These are phyloP conservation scores for Fusarium sp. DNA, from an alignment of 2,329 filamentous ascomycete species.

Conservation along the genomic window DNA sequence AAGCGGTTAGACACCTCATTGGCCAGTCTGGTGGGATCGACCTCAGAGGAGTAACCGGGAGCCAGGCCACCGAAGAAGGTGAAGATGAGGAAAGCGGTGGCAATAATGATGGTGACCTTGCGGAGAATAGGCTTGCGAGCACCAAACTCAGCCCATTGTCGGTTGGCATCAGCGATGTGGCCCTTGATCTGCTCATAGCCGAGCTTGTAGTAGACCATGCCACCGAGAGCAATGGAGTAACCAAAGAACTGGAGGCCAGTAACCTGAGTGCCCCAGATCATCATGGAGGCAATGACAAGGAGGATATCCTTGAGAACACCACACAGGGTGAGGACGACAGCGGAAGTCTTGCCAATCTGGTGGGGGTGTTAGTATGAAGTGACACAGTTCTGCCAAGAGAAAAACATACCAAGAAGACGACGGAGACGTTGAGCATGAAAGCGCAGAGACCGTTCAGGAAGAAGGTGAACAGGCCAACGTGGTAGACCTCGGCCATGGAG, in stretches of 20 bases:
- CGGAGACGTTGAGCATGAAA: constrained; percentile 85
- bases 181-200: constrained; percentile 86
- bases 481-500: constrained; percentile 76
- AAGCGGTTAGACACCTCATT: constrained; percentile 64
- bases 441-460: constrained; percentile 82
- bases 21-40: constrained; percentile 64
- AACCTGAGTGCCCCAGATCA: constrained; percentile 83
- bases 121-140: constrained; percentile 80
- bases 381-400: no score
- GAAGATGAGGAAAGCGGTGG: constrained; percentile 74
- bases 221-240: constrained; percentile 82
- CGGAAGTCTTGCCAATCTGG: constrained; percentile 89
- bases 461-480: constrained; percentile 79
- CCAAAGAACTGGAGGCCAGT: constrained; percentile 83
- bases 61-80: constrained; percentile 76
- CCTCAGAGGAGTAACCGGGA: constrained; percentile 68
- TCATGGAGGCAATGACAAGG: constrained; percentile 82
- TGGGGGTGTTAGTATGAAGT: constrained; percentile 43
- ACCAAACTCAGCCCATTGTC: constrained; percentile 89
- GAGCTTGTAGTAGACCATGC: constrained; percentile 87
- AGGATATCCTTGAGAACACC: constrained; percentile 91
- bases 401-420: constrained; percentile 82
- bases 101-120: constrained; percentile 78
- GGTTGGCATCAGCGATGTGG: constrained; percentile 77
- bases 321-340: constrained; percentile 86